phyloP scores from a whole-genome alignment of 2,329 filamentous ascomycete species.

The Claviceps sorghi region DNA sequence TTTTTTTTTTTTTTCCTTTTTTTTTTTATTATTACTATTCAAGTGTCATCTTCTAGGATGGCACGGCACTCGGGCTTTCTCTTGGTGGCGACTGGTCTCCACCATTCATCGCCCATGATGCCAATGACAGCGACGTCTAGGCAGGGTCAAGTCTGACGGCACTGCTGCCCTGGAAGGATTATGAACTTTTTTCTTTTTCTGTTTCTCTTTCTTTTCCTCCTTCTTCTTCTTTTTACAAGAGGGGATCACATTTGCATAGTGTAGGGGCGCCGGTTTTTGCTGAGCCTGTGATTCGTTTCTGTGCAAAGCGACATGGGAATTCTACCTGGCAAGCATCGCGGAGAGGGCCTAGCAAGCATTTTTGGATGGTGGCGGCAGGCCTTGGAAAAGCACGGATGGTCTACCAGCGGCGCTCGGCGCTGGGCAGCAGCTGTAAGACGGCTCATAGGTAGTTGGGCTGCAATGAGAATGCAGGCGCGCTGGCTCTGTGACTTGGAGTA shows the following conservation, averaged over 20 bases:
- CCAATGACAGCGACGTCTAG: conserved; percentile 3
- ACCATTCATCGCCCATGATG: conserved; percentile 1
- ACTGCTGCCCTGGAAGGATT: background rate
- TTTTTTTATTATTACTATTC: too few relatives aligned
- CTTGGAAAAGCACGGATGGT: background rate
- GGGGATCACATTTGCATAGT: background rate
- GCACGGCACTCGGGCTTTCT: background rate
- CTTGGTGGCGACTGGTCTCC: conserved; percentile 2
- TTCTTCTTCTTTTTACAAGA: background rate
- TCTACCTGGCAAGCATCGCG: background rate
- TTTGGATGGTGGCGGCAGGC: background rate
- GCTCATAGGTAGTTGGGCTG: conserved; percentile 3
- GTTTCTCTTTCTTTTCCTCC: background rate
- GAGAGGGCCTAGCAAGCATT: background rate
- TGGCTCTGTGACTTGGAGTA: background rate
- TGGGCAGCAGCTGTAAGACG: background rate
- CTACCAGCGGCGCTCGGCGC: background rate
- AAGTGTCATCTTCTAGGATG: background rate
- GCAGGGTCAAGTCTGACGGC: background rate
- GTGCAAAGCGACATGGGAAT: background rate
- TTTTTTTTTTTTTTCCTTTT: too few relatives aligned
- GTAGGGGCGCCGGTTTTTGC: background rate
- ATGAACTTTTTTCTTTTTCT: background rate
- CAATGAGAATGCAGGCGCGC: conserved; percentile 4
- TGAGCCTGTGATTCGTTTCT: background rate